These are phyloP conservation scores for Phytophthora idaei DNA, from an alignment of 352 stramenopile genomes.

Conservation along the genomic window DNA sequence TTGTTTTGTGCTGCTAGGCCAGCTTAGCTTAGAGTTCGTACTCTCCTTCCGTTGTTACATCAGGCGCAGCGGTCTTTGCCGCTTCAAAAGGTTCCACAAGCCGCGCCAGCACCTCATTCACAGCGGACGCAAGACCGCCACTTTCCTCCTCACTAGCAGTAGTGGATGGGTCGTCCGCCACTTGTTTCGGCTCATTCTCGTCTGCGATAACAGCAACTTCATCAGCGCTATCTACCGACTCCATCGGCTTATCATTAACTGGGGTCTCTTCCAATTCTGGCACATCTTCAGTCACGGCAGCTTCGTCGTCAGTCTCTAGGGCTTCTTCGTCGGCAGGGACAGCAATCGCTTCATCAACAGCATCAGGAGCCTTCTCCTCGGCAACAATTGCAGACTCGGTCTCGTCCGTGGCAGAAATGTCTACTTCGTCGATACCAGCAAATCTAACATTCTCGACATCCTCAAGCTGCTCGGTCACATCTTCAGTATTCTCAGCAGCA, in stretches of 20 bases:
- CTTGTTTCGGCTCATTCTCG: conserved; percentile 5
- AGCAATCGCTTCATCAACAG: conserved; percentile 10
- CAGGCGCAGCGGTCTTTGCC: conserved; percentile 21
- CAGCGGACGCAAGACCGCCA: conserved; percentile 24
- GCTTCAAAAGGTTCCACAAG: conserved; percentile 37
- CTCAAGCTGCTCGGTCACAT: conserved; percentile 5
- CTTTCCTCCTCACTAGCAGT: conserved; percentile 11
- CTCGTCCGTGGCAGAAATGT: not conserved
- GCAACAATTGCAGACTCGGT: not conserved
- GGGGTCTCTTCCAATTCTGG: conserved; percentile 3
- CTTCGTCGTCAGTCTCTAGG: conserved; percentile 4
- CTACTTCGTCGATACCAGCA: not conserved
- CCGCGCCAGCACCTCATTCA: conserved; percentile 38
- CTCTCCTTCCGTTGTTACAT: conserved; percentile 12
- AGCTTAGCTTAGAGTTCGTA: conserved; percentile 21
- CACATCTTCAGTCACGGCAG: not conserved
- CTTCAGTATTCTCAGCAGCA: conserved; percentile 4
- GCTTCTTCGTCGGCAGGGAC: conserved; percentile 6
- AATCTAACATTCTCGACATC: not conserved
- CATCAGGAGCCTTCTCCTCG: not conserved
- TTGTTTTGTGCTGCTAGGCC: not conserved
- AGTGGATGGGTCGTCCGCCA: conserved; percentile 3
- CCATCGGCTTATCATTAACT: not conserved
- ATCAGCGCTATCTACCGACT: conserved; percentile 6
- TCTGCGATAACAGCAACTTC: conserved; percentile 1